Evolutionary conservation across 208 protist species (phyloP), one percentile per base, ranked within the genome.

Genomic region (Trypanosoma cruzi): DNA sequence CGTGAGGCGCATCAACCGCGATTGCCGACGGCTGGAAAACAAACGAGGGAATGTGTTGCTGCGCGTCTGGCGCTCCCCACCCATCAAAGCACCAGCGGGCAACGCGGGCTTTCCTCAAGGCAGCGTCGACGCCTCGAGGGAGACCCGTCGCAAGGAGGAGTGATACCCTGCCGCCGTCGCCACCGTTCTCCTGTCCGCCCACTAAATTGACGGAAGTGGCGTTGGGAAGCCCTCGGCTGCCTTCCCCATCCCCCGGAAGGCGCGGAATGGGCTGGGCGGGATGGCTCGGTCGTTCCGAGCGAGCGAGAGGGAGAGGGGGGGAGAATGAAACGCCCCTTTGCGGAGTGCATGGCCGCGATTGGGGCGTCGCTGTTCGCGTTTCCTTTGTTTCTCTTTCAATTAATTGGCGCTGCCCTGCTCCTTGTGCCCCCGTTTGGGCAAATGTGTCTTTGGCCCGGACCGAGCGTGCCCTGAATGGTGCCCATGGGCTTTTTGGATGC

Each of bases 221-320:
- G 28, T 13, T 68, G 62, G 34, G 36, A 37, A 64, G 31, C 37
- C 50, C 37, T 37, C 37, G 69, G 24, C 5, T 26, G 40, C 8
- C 42, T 28, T 48, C 68, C 34, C 14, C 49, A 7, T 22, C 18
- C 4, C 68, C 29, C 40, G 31, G 13, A n/a, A 29, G 28, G n/a
- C 18, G 36, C 56, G 37, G 14, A 29, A 49, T 79, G 28, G 56
- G 50, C 8, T 74, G 60, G 55, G 63, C 55, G 5, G 62, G 54
- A 28, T 68, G 68, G 56, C 32, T 67, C 37, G 60, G 68, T 20
- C 42, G 64, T 11, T 56, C 5, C 29, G 64, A 57, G 32, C 24
- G 53, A 77, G 32, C 4, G 32, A 48, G 11, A 40, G 11, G 36
- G 7, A 40, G 36, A 11, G 36, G 11, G 11, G 11, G 11, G 36